A percentile compares a stretch with the other conserved stretches of the same genome.
Evolutionary conservation across 2,329 filamentous ascomycete genomes (phyloP).

Genomic region (Gnomoniopsis smithogilvyi): DNA sequence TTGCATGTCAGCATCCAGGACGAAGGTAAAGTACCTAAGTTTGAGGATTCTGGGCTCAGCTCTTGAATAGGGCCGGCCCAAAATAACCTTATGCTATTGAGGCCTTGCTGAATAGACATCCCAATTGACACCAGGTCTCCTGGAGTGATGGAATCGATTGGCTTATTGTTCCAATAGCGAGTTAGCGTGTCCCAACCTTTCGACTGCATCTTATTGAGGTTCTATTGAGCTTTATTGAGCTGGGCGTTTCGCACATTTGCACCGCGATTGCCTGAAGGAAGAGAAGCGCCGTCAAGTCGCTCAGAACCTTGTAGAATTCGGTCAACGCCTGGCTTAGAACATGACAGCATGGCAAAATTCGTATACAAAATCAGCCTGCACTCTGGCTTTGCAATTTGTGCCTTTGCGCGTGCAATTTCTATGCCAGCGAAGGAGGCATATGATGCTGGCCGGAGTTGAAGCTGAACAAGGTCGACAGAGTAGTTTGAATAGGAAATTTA

Average conservation of each 20-base stretch:
- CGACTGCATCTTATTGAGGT: not conserved
- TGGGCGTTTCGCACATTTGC: not conserved
- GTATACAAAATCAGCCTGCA: too few species aligned
- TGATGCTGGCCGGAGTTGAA: not conserved
- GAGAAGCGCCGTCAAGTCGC: not conserved
- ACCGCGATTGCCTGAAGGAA: not conserved
- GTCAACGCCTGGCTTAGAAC: too few species aligned
- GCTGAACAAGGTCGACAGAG: not conserved
- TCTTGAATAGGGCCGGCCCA: not conserved
- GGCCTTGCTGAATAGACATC: not conserved
- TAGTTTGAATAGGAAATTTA: not conserved
- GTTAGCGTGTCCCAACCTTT: not conserved
- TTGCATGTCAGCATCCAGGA: not conserved
- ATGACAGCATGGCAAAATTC: too few species aligned
- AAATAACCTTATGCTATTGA: slow-evolving; percentile 4
- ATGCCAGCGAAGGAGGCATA: not conserved
- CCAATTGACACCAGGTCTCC: slow-evolving; percentile 5
- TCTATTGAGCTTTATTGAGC: not conserved
- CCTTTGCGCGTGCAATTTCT: too few species aligned
- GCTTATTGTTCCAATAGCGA: slow-evolving; percentile 11
- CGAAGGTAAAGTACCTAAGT: not conserved
- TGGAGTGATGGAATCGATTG: not conserved
- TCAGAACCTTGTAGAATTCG: not conserved
- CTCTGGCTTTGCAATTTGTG: too few species aligned
- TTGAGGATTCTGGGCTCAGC: not conserved